Base-by-base conservation (phyloP, 2,329 filamentous ascomycete species). In the Ophiosphaerella narmari region DNA sequence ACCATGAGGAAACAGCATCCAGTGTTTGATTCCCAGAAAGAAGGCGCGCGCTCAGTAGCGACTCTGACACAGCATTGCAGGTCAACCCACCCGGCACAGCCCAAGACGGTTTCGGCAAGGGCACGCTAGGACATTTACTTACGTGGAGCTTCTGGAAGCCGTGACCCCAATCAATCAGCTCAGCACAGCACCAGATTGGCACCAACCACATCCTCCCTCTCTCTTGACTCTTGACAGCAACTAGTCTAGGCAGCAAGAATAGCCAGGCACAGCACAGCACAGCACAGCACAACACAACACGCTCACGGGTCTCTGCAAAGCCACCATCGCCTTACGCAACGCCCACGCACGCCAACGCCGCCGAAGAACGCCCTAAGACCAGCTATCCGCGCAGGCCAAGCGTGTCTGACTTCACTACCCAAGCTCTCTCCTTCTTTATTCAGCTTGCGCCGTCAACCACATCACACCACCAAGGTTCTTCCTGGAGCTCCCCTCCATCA, bases 131-230 rank as follows among this genome's bases (percentile, higher is more conserved):
- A 14, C n/a, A 36, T 62, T 21, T 21, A 21, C 18, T 4, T 63
- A 70, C 67, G 68, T 70, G 61, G 67, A 68, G 59, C 62, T 66
- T 66, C 48, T 63, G 58, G 65, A 67, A 66, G 60, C 58, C 59
- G 55, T 58, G 42, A 46, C 46, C 57, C 59, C 58, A 57, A 61
- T 57, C 58, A 57, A 61, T 39, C 55, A 52, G 52, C 55, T 57
- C 48, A 57, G 52, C 59, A 41, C 59, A 57, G 48, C 56, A 54
- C 42, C 46, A 45, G 18, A 21, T 21, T 46, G 52, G 41, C 43
- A 39, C 54, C 49, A 49, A 39, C 54, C 49, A 49, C 45, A 47
- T 29, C 26, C 7, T 33, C 39, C 18, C 31, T 42, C 57, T 13
- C 24, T 29, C 26, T 8, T 33, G 26, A 34, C 31, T 42, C 57